Evolutionary conservation across 2,329 filamentous ascomycete genomes (phyloP).

Genomic region (Penicillium sp.): DNA sequence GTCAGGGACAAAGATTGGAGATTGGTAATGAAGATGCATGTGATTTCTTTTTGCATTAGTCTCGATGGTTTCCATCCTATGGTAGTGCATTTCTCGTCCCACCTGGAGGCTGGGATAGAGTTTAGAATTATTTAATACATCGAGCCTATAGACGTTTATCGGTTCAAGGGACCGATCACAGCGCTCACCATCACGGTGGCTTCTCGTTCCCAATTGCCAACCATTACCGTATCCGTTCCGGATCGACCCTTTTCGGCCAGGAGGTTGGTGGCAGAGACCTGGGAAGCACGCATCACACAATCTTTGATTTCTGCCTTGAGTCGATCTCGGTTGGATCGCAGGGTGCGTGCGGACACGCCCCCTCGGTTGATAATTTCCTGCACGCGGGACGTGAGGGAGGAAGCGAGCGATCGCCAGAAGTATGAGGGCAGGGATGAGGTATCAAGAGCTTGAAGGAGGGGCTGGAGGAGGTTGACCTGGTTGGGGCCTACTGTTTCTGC

Average conservation of each 20-base stretch:
- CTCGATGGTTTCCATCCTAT: background rate
- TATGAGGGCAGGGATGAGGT: conserved; percentile 83
- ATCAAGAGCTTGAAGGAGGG: conserved; percentile 75
- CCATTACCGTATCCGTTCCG: conserved; percentile 46
- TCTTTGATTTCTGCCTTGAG: conserved; percentile 77
- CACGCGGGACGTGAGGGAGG: conserved; percentile 71
- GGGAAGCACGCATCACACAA: conserved; percentile 76
- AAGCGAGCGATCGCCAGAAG: conserved; percentile 89
- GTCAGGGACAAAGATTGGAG: background rate
- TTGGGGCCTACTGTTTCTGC: conserved; percentile 6
- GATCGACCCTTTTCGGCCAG: conserved; percentile 46
- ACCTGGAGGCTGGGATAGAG: background rate
- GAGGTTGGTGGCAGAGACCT: conserved; percentile 59
- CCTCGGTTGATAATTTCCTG: conserved; percentile 82
- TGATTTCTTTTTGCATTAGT: background rate
- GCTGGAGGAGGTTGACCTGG: conserved; percentile 63
- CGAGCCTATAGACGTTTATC: conserved; percentile 15
- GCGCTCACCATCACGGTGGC: conserved; percentile 92
- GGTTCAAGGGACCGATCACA: conserved; percentile 60
- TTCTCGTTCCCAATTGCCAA: conserved; percentile 77
- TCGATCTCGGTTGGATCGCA: conserved; percentile 71
- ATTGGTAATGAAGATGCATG: background rate
- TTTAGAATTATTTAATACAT: background rate
- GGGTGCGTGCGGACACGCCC: conserved; percentile 77
- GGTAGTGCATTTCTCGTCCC: background rate